Conservation (phyloP, 768 basidiomycete genomes). For the Trametes maxima region DNA sequence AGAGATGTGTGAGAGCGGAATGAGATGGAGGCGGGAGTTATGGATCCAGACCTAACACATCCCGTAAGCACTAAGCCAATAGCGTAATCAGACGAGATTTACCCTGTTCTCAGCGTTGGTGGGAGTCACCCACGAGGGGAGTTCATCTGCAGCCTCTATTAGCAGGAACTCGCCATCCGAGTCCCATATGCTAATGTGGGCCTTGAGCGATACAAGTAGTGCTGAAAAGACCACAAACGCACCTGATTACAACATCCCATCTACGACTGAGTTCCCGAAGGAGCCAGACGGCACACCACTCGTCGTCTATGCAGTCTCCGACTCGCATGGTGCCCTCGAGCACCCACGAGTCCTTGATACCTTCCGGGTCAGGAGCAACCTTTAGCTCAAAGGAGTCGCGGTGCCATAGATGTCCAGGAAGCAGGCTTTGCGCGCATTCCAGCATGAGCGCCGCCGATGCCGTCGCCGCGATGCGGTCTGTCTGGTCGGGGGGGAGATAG, state of each 20-base stretch:
- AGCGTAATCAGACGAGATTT: conserved; percentile 39
- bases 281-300: conserved; percentile 95
- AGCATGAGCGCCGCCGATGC: conserved; percentile 71
- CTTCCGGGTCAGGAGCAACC: conserved; percentile 51
- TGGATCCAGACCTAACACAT: conserved; percentile 86
- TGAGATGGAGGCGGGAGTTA: conserved; percentile 78
- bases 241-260: conserved; percentile 86
- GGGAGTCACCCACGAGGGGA: conserved; percentile 92
- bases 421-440: conserved; percentile 51
- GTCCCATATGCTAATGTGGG: conserved; percentile 63
- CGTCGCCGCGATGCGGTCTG: conserved; percentile 62
- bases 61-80: background rate
- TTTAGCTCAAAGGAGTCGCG: conserved; percentile 82
- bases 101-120: conserved; percentile 92
- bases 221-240: conserved; percentile 24
- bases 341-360: conserved; percentile 45
- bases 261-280: conserved; percentile 72
- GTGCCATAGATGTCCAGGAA: conserved; percentile 78
- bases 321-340: conserved; percentile 87
- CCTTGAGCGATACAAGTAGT: background rate
- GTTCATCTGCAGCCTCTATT: conserved; percentile 90
- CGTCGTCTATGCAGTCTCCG: conserved; percentile 97
- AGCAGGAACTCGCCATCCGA: conserved; percentile 95
- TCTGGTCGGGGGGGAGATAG: conserved; percentile 55
- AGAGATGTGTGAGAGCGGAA: conserved; percentile 80